phyloP scores from a whole-genome alignment of 495 filamentous ascomycete species.

The Rhypophila decipiens region DNA sequence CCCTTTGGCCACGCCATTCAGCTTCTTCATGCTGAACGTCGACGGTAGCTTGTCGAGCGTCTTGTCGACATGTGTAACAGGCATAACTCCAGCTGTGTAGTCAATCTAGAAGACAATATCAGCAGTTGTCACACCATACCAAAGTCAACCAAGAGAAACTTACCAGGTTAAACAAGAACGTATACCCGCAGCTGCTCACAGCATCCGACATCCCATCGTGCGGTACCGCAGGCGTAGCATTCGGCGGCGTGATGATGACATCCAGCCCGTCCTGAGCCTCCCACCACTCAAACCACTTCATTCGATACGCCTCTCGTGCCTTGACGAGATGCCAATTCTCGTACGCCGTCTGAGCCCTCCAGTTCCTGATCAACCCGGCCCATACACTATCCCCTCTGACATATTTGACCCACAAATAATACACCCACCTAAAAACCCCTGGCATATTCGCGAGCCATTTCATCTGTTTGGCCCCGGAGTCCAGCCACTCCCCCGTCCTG shows the following conservation, averaged over 20 bases:
- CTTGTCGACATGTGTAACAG: slow-evolving; percentile 77
- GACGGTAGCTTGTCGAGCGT: slow-evolving; percentile 57
- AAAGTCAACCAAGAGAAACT: slow-evolving; percentile 12
- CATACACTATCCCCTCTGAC: slow-evolving; percentile 67
- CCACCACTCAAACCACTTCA: slow-evolving; percentile 80
- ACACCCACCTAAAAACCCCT: slow-evolving; percentile 70
- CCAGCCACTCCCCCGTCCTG: slow-evolving; percentile 70
- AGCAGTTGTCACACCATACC: slow-evolving; percentile 3
- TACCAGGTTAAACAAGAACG: slow-evolving; percentile 88
- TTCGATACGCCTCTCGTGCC: slow-evolving; percentile 69
- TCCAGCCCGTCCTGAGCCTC: slow-evolving; percentile 57
- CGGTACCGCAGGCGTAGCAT: slow-evolving; percentile 85
- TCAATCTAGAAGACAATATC: slow-evolving; percentile 51
- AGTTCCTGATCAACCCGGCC: slow-evolving; percentile 68
- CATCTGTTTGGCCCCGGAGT: slow-evolving; percentile 72
- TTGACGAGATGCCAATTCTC: slow-evolving; percentile 79
- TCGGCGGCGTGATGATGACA: slow-evolving; percentile 76
- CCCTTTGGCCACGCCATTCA: slow-evolving; percentile 73
- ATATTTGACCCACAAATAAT: slow-evolving; percentile 84
- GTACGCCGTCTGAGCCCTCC: slow-evolving; percentile 60
- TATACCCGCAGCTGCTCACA: slow-evolving; percentile 87
- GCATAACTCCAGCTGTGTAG: slow-evolving; percentile 78
- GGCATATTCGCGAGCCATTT: slow-evolving; percentile 66
- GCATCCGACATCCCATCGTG: slow-evolving; percentile 82
- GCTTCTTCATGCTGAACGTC: slow-evolving; percentile 50